Base-by-base conservation (phyloP, 805 yeast genomes). In the Torulaspora quercuum region DNA sequence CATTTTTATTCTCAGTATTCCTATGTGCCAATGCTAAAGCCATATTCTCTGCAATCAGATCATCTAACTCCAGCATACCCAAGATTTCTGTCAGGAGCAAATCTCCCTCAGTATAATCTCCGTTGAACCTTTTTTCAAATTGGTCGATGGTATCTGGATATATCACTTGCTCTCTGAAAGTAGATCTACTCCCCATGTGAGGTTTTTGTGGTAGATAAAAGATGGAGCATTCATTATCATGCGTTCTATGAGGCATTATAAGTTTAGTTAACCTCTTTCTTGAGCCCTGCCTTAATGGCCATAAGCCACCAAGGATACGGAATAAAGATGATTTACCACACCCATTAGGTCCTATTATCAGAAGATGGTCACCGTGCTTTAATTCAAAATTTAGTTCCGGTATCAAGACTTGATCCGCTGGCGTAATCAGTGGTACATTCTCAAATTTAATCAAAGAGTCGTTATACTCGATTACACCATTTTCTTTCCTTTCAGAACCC, bases 261-360 rank as follows among this genome's bases (percentile, higher is more conserved):
- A 58, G 35, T 41, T 49, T 57, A 34, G 78, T 76, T 50, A 75
- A 73, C 17, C 84, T 75, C 5, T 72, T 72, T 25, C 85, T 71
- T 15, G 64, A 60, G 20, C 75, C 75, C 20, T 67, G 63, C 29
- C 72, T 67, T 13, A 88, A 80, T 3, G 92, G 95, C 97, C 97
- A 89, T 48, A 89, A 69, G 0, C 96, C 96, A 37, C 97, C 96
- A 30, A 89, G 71, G 52, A 89, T 76, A 55, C 97, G 75, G 61
- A 89, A 89, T 39, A 89, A 66, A 0, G 97, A 89, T 0, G 96
- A 88, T 63, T 89, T 89, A 17, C 97, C 97, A 45, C 95, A 84
- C 1, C 97, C 97, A 55, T 89, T 89, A 9, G 97, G 97, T 0
- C 97, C 97, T 7, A 90, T 88, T 56, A 89, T 88, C 35, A 89